Base-by-base conservation (phyloP, 169 alveolate species). In the Cystoisospora suis region DNA sequence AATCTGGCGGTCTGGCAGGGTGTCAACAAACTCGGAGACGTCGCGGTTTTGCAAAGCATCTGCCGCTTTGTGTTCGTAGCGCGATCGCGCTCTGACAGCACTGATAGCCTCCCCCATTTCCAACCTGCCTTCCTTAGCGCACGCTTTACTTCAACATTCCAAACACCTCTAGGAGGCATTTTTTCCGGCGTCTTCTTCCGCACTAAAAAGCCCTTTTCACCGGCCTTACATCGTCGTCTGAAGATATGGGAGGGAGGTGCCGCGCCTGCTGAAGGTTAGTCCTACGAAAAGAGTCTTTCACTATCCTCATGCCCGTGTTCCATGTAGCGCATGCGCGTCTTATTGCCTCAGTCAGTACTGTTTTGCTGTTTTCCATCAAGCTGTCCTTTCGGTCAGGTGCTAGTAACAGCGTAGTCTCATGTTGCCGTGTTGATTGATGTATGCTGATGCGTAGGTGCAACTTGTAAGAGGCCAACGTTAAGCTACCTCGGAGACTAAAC, bases 41-140 rank as follows among this genome's bases (percentile, higher is more conserved):
- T 40, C 38, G 83, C 83, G 7, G 56, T 72, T 15, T 6, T 72
- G 15, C 83, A 72, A 32, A 29, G 56, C 17, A 38, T 29, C 23
- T 72, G 83, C 56, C 83, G 83, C 83, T 72, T 72, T 34, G 83
- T 38, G 23, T 72, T 15, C 56, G 45, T 40, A 46, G 56, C 83
- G 5, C 36, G 4, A 17, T 3, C 83, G 83, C 23, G 56, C 7
- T 32, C 58, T 72, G 56, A 40, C 3, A 0, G 5, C 58, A 38
- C 4, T 9, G 65, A 53, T 23, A 53, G 65, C n/a, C n/a, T n/a
- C n/a, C n/a, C n/a, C n/a, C n/a, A n/a, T n/a, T n/a, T n/a, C n/a
- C 15, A 72, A 56, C 1, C 83, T 1, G 83, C 53, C 1, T 6
- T 2, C 80, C 2, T 72, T 3, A 36, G 56, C 34, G 20, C 83